Evolutionary conservation across 345 rosid genomes (phyloP).

Genomic region (Brassica carinata): DNA sequence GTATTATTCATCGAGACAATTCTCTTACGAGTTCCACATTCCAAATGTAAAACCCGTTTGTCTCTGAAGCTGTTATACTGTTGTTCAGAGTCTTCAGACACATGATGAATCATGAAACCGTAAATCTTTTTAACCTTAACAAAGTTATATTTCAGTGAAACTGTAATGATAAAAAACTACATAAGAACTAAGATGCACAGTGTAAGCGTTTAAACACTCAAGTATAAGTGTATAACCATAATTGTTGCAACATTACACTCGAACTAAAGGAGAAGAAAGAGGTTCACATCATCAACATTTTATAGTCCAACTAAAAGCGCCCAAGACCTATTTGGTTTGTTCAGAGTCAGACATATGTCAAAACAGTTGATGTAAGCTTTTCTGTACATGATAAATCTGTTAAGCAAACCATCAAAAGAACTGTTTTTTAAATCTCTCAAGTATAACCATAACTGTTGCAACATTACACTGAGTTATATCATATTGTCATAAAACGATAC

Average conservation of each 20-base stretch:
- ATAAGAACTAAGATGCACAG: neutral
- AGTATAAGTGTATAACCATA: neutral
- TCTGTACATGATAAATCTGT: neutral
- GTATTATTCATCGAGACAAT: neutral
- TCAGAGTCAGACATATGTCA: too few species aligned
- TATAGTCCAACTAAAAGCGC: too few species aligned
- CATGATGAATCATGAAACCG: too few species aligned
- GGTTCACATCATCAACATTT: too few species aligned
- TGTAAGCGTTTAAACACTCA: neutral
- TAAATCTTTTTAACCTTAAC: neutral
- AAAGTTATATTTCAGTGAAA: too few species aligned
- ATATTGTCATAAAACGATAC: constrained; percentile 12
- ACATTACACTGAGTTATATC: constrained; percentile 32
- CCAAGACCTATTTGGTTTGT: too few species aligned
- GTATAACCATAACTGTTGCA: constrained; percentile 19
- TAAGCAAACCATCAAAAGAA: constrained; percentile 5
- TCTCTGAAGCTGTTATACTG: neutral
- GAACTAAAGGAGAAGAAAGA: too few species aligned
- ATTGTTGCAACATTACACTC: too few species aligned
- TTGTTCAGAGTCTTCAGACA: neutral
- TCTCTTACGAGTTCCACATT: neutral
- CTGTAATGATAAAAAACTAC: too few species aligned
- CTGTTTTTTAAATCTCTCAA: constrained; percentile 1
- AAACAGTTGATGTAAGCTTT: neutral
- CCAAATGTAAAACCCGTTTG: neutral